These are phyloP conservation scores for Gossypium stocksii DNA, from an alignment of 345 rosid genomes.

Conservation along the genomic window DNA sequence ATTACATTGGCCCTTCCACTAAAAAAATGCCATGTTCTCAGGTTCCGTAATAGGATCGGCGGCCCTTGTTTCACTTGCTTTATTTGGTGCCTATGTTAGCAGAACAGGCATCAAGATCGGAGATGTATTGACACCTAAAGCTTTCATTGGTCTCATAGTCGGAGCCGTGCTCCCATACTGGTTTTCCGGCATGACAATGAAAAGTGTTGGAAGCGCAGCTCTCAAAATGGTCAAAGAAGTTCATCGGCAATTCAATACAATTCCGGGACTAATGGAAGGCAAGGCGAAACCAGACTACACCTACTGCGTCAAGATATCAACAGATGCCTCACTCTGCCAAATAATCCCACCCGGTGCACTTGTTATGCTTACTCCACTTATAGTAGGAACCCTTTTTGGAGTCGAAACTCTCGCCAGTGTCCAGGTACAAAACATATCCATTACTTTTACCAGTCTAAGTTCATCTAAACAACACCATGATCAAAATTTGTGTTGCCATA, in stretches of 20 bases:
- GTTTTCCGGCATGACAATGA: slow-evolving; percentile 74
- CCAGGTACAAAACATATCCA: slow-evolving; percentile 27
- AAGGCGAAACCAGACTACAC: slow-evolving; percentile 57
- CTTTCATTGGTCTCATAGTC: slow-evolving; percentile 52
- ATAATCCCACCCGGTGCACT: slow-evolving; percentile 70
- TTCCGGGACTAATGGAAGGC: slow-evolving; percentile 71
- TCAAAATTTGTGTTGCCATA: slow-evolving; percentile 3
- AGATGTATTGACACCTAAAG: slow-evolving; percentile 60
- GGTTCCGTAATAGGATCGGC: slow-evolving; percentile 76
- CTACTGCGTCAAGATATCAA: slow-evolving; percentile 65
- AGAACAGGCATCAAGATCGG: slow-evolving; percentile 52
- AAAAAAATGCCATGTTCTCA: slow-evolving; percentile 12
- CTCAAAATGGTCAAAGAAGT: slow-evolving; percentile 75
- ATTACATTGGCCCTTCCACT: neutral
- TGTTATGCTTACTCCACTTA: slow-evolving; percentile 60
- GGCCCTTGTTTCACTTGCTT: slow-evolving; percentile 60
- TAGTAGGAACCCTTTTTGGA: slow-evolving; percentile 56
- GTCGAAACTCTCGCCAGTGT: slow-evolving; percentile 65
- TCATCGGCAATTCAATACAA: slow-evolving; percentile 58
- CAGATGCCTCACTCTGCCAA: slow-evolving; percentile 54
- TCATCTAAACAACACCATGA: neutral
- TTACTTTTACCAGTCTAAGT: neutral
- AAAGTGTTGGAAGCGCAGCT: slow-evolving; percentile 66
- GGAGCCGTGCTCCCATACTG: slow-evolving; percentile 81
- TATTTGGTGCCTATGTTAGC: slow-evolving; percentile 67